phyloP scores from a whole-genome alignment of 192 early-diverging fungal species.

The Coemansia sp. region DNA sequence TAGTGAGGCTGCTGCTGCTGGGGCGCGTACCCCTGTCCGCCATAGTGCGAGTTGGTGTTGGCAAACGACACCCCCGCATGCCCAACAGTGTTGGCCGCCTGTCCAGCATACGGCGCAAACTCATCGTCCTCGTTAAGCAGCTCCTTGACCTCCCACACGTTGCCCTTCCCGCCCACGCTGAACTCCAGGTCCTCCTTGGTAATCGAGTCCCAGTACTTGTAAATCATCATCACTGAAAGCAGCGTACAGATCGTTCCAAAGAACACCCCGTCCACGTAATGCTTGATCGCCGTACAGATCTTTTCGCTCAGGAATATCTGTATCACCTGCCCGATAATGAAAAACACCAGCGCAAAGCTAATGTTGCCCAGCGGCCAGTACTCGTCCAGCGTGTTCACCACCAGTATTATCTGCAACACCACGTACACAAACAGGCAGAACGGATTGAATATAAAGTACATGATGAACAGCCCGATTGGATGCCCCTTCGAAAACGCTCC shows the following conservation, averaged over 20 bases:
- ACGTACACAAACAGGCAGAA: slow-evolving; percentile 83
- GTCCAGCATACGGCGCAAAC: slow-evolving; percentile 49
- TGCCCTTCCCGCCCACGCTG: slow-evolving; percentile 70
- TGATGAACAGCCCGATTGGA: slow-evolving; percentile 76
- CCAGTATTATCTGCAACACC: slow-evolving; percentile 88
- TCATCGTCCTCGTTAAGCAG: slow-evolving; percentile 53
- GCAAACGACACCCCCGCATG: slow-evolving; percentile 50
- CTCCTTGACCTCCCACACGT: slow-evolving; percentile 83
- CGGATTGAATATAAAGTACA: slow-evolving; percentile 86
- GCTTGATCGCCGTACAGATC: slow-evolving; percentile 86
- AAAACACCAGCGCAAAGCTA: slow-evolving; percentile 84
- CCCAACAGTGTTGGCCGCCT: slow-evolving; percentile 51
- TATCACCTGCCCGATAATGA: slow-evolving; percentile 79
- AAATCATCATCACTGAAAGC: slow-evolving; percentile 97
- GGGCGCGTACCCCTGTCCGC: slow-evolving; percentile 28
- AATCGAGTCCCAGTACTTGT: slow-evolving; percentile 99
- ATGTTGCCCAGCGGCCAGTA: slow-evolving; percentile 96
- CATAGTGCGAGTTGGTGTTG: slow-evolving; percentile 42
- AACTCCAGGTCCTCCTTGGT: slow-evolving; percentile 99
- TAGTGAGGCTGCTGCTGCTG: slow-evolving; percentile 18
- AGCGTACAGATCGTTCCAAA: slow-evolving; percentile 89
- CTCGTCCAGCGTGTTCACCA: slow-evolving; percentile 92
- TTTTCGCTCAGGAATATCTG: slow-evolving; percentile 75
- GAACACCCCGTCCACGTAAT: slow-evolving; percentile 97
- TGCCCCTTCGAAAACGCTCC: slow-evolving; percentile 58